Evolutionary conservation across 1,139 yeast genomes (phyloP), one percentile per base, ranked within the genome.

Genomic region (Geotrichum cucujoidarum): DNA sequence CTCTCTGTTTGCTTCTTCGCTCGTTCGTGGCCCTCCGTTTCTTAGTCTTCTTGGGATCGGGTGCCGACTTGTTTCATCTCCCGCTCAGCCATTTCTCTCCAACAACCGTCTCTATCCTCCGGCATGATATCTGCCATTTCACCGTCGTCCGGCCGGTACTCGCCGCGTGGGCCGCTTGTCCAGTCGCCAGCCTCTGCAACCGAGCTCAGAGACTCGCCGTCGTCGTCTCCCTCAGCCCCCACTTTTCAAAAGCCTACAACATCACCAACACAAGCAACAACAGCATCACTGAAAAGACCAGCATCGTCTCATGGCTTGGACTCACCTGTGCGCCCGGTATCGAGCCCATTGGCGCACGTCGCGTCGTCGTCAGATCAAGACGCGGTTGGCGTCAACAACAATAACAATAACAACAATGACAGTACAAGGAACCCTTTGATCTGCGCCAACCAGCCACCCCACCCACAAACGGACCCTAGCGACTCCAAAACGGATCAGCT

Each of bases 231-330:
- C 14, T 14, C 41, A 11, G n/a, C 41, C 17, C 32, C 20, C 16
- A 21, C 25, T 38, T 24, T 18, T n/a, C n/a, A n/a, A n/a, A n/a
- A n/a, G n/a, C n/a, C n/a, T n/a, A n/a, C n/a, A n/a, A n/a, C n/a
- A n/a, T n/a, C n/a, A n/a, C n/a, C n/a, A 38, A 38, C 32, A 38
- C 22, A 38, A 38, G 41, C 17, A 38, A 14, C 31, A 38, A 38
- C 41, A 25, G 14, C 39, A 21, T 18, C 32, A 14, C 14, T 17
- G 13, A 4, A 16, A 7, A 25, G 24, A 20, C 32, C 32, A 14
- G 41, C 41, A 14, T 38, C 25, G n/a, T n/a, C n/a, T n/a, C n/a
- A n/a, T n/a, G n/a, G n/a, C n/a, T n/a, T n/a, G n/a, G n/a, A n/a
- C 27, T 10, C 6, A 24, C 27, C 27, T 24, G 8, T 6, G 27